Conservation (phyloP, 2,329 filamentous ascomycete species). For the Knufia fluminis region DNA sequence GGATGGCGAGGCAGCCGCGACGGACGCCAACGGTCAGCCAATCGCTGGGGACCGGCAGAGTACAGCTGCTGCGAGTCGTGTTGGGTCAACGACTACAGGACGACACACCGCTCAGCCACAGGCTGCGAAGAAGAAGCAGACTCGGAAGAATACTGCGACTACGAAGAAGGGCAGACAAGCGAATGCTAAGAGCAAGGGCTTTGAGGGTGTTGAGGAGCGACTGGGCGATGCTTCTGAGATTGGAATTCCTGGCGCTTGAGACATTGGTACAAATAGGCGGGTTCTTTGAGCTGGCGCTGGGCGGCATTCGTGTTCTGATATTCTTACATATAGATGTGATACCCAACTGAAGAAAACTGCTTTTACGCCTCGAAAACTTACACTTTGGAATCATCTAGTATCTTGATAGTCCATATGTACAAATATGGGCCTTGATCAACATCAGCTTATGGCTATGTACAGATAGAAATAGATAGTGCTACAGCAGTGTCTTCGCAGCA, state of each 20-base stretch:
- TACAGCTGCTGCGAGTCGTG: background rate
- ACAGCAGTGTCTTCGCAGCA: too few relatives aligned
- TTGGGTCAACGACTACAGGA: constrained; percentile 3
- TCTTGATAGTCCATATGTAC: too few relatives aligned
- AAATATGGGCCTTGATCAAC: too few relatives aligned
- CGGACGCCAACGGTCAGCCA: background rate
- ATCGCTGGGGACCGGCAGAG: background rate
- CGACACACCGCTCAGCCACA: constrained; percentile 3
- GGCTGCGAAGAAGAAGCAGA: constrained; percentile 6
- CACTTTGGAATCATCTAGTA: too few relatives aligned
- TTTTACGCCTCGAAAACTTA: too few relatives aligned
- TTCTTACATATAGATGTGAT: constrained; percentile 3
- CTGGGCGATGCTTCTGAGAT: constrained; percentile 4
- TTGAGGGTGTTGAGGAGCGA: constrained; percentile 8
- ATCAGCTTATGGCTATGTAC: too few relatives aligned
- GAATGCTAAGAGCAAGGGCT: constrained; percentile 2
- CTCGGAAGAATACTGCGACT: background rate
- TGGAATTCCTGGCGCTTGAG: background rate
- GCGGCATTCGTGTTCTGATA: background rate
- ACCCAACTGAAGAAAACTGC: background rate
- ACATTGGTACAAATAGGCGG: background rate
- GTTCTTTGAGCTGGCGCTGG: background rate
- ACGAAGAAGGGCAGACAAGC: constrained; percentile 4
- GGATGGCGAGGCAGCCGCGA: constrained; percentile 14
- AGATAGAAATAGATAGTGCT: too few relatives aligned